These are phyloP conservation scores for Vicia villosa DNA, from an alignment of 306 rosid genomes.

Conservation along the genomic window DNA sequence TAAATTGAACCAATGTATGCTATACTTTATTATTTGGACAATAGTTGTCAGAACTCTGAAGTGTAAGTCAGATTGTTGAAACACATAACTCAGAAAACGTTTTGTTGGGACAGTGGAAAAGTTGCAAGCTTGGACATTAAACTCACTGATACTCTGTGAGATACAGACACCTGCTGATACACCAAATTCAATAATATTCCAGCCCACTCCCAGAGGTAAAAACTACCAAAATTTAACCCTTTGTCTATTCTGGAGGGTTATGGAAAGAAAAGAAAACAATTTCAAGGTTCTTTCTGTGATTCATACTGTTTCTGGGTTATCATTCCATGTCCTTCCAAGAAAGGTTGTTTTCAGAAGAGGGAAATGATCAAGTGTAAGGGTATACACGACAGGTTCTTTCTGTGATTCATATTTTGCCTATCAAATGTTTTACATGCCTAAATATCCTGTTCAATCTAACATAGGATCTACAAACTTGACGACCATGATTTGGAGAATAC, in stretches of 20 bases:
- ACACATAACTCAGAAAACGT: not conserved
- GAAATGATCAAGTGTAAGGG: not conserved
- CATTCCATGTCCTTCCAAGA: not conserved
- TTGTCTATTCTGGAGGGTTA: not conserved
- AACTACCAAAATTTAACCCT: not conserved
- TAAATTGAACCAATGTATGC: not conserved
- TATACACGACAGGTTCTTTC: too few relatives aligned
- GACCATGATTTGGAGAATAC: slow-evolving; percentile 1
- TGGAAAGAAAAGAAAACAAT: not conserved
- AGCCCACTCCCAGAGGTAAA: not conserved
- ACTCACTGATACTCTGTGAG: not conserved
- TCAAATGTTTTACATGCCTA: not conserved
- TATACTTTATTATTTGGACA: not conserved
- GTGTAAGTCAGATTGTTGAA: not conserved
- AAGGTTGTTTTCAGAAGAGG: not conserved
- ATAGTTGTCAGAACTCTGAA: not conserved
- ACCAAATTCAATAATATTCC: not conserved
- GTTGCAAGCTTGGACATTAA: not conserved
- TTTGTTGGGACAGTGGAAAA: not conserved
- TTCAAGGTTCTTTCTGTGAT: not conserved
- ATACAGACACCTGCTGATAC: not conserved
- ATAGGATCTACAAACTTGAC: not conserved
- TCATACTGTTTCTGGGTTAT: not conserved
- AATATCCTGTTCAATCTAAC: not conserved
- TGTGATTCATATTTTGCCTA: not conserved